Percentiles rank a stretch among this genome's conserved stretches.
These are phyloP conservation scores for Talaromyces sp. DNA, from an alignment of 2,329 filamentous ascomycete species.

Conservation along the genomic window DNA sequence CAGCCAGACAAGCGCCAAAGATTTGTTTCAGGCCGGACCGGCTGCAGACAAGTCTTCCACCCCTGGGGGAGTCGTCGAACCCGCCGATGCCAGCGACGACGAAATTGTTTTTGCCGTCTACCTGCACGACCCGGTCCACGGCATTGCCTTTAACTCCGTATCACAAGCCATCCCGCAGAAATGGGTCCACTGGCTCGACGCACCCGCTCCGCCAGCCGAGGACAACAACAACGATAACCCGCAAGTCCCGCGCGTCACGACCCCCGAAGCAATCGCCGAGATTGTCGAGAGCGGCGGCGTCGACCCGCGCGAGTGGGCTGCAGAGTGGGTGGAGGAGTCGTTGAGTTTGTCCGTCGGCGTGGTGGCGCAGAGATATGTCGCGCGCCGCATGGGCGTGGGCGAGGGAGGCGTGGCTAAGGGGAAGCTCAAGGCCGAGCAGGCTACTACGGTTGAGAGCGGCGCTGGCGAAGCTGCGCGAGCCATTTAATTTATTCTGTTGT, in stretches of 20 bases:
- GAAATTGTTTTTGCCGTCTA: conserved; percentile 73
- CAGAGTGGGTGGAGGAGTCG: conserved; percentile 92
- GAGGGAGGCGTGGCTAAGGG: conserved; percentile 64
- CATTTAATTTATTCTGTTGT: conserved; percentile 1
- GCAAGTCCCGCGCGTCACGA: conserved; percentile 20
- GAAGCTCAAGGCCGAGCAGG: conserved; percentile 47
- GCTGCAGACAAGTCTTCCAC: conserved; percentile 30
- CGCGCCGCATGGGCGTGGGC: conserved; percentile 90
- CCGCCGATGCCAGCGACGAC: conserved; percentile 41
- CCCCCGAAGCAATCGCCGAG: conserved; percentile 80
- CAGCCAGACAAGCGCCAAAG: conserved; percentile 56
- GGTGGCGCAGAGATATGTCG: conserved; percentile 91
- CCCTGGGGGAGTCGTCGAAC: conserved; percentile 28
- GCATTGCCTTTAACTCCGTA: conserved; percentile 77
- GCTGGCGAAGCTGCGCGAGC: conserved; percentile 59
- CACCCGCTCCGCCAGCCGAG: conserved; percentile 43
- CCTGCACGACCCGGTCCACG: conserved; percentile 80
- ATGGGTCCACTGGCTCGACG: conserved; percentile 91
- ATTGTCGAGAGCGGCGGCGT: conserved; percentile 72
- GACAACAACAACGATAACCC: conserved; percentile 28
- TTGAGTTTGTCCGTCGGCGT: conserved; percentile 73
- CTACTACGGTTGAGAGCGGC: conserved; percentile 51
- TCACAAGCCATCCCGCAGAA: conserved; percentile 77
- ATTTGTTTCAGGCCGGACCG: conserved; percentile 61
- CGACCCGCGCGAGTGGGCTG: conserved; percentile 93